These are phyloP conservation scores for Cryptococcus sp. DNA, from an alignment of 1,284 basidiomycete species.

Conservation along the genomic window DNA sequence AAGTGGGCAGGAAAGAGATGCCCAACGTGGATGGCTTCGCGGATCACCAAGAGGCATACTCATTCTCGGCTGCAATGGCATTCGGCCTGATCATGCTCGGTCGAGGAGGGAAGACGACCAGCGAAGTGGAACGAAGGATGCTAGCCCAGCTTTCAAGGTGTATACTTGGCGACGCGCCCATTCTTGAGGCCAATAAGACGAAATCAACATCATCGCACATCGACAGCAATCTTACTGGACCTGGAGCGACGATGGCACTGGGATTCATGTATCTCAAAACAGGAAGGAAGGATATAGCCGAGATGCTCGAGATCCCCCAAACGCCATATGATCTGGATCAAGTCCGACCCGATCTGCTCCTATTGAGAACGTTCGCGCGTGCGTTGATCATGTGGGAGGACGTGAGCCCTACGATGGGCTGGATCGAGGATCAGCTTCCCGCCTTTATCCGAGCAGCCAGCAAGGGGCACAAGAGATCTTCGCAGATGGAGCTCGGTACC, in stretches of 20 bases:
- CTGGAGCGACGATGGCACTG: slow-evolving; percentile 85
- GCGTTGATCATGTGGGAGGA: slow-evolving; percentile 85
- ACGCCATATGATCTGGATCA: slow-evolving; percentile 75
- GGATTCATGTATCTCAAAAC: slow-evolving; percentile 91
- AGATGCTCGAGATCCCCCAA: slow-evolving; percentile 78
- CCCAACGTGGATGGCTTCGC: slow-evolving; percentile 76
- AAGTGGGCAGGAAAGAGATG: slow-evolving; percentile 77
- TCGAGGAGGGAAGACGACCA: slow-evolving; percentile 63
- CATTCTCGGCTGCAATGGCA: slow-evolving; percentile 80
- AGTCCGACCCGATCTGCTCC: slow-evolving; percentile 82
- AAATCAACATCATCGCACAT: slow-evolving; percentile 50
- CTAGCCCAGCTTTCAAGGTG: slow-evolving; percentile 67
- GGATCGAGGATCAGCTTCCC: slow-evolving; percentile 78
- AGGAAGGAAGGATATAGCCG: slow-evolving; percentile 77
- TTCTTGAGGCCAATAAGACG: slow-evolving; percentile 13
- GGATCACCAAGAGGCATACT: slow-evolving; percentile 88
- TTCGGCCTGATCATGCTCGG: slow-evolving; percentile 97
- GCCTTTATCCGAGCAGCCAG: slow-evolving; percentile 64
- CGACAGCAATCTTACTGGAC: slow-evolving; percentile 83
- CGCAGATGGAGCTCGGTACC: slow-evolving; percentile 67
- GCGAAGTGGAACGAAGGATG: slow-evolving; percentile 66
- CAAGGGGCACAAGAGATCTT: slow-evolving; percentile 55
- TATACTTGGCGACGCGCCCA: slow-evolving; percentile 65
- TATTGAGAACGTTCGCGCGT: slow-evolving; percentile 76
- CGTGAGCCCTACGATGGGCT: slow-evolving; percentile 70